These are phyloP conservation scores for Colletotrichum viniferum DNA, from an alignment of 2,329 filamentous ascomycete genomes.

Conservation along the genomic window DNA sequence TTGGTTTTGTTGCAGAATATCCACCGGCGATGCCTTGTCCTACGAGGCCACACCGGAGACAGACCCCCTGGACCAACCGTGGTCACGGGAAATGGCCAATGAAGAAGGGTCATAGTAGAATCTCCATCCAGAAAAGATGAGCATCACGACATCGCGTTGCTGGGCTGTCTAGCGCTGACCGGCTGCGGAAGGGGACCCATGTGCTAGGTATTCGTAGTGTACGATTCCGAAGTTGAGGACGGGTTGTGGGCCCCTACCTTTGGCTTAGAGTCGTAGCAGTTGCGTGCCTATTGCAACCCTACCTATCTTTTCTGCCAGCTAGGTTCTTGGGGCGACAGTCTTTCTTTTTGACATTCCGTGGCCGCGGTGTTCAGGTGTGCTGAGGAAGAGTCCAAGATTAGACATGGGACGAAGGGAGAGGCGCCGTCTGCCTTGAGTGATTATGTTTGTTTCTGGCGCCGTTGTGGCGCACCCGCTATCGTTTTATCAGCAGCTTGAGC, in stretches of 20 bases:
- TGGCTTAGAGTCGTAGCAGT: neutral
- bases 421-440: neutral
- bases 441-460: neutral
- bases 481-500: neutral
- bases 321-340: neutral
- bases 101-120: neutral
- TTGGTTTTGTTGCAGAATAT: neutral
- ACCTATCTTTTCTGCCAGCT: neutral
- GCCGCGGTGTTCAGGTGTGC: neutral
- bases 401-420: neutral
- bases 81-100: neutral
- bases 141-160: neutral
- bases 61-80: neutral
- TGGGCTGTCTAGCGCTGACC: conserved; percentile 3
- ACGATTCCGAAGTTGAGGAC: neutral
- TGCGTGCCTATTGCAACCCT: neutral
- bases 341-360: neutral
- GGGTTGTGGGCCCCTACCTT: neutral
- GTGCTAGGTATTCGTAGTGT: neutral
- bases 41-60: neutral
- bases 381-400: neutral
- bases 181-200: neutral
- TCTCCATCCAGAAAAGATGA: neutral
- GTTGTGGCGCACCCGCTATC: neutral
- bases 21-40: neutral